Percentiles rank a stretch among this genome's conserved stretches.
Conservation (phyloP, 1,284 basidiomycete species). For the Microbotryum silenes-acaulis region DNA sequence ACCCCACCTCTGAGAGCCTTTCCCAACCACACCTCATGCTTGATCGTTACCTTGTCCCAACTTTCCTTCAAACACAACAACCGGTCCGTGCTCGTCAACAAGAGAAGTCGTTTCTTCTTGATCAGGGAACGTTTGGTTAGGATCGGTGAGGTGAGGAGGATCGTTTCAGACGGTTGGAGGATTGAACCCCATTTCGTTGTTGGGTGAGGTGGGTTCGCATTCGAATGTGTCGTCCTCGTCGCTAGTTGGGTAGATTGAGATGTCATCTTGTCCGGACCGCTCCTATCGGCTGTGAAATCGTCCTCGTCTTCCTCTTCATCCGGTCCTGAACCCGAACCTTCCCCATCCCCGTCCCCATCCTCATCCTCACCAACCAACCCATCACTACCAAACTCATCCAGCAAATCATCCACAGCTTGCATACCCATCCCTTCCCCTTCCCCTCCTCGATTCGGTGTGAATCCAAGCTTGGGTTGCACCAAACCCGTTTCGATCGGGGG, state of each 20-base stretch:
- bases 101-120: slow-evolving; percentile 45
- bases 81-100: slow-evolving; percentile 49
- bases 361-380: neutral
- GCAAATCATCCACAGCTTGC: neutral
- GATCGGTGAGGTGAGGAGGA: slow-evolving; percentile 41
- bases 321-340: neutral
- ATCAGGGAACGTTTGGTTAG: slow-evolving; percentile 36
- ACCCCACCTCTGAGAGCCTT: slow-evolving; percentile 10
- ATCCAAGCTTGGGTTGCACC: slow-evolving; percentile 16
- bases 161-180: slow-evolving; percentile 41
- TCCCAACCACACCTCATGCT: slow-evolving; percentile 45
- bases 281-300: slow-evolving; percentile 7
- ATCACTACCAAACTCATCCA: slow-evolving; percentile 1
- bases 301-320: slow-evolving; percentile 10
- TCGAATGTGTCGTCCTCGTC: slow-evolving; percentile 6
- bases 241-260: neutral
- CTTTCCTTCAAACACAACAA: slow-evolving; percentile 49
- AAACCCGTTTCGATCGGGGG: slow-evolving; percentile 43
- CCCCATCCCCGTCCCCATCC: neutral
- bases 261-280: neutral
- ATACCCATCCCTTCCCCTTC: too few relatives aligned
- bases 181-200: slow-evolving; percentile 6
- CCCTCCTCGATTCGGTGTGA: neutral
- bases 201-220: neutral
- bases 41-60: slow-evolving; percentile 41